phyloP scores from a whole-genome alignment of 495 filamentous ascomycete genomes.

The Penicillium antarcticum region DNA sequence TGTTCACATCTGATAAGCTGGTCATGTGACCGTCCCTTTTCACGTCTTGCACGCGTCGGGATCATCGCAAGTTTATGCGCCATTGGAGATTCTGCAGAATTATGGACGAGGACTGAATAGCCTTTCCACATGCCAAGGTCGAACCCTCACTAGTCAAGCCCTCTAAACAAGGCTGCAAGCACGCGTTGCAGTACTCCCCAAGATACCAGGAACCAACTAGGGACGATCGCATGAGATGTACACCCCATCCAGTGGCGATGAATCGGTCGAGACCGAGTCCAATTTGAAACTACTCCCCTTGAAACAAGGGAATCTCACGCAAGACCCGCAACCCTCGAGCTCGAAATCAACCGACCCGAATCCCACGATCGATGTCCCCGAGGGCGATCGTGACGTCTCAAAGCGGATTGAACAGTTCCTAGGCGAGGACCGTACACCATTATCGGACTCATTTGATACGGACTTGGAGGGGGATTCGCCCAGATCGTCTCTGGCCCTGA shows the following conservation, averaged over 20 bases:
- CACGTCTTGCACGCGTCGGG: neutral
- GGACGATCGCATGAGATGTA: neutral
- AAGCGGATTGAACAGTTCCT: slow-evolving; percentile 19
- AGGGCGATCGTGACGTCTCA: slow-evolving; percentile 13
- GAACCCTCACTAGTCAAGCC: neutral
- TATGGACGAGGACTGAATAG: slow-evolving; percentile 1
- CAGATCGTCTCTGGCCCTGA: slow-evolving; percentile 6
- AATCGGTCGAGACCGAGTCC: slow-evolving; percentile 10
- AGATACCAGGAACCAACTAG: neutral
- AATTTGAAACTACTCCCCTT: slow-evolving; percentile 18
- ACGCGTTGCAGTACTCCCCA: neutral
- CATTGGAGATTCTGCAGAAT: neutral
- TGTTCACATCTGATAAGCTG: neutral
- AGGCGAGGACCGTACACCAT: slow-evolving; percentile 3
- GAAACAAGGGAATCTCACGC: neutral
- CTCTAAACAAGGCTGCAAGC: neutral
- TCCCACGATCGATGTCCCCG: slow-evolving; percentile 1
- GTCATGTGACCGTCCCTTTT: slow-evolving; percentile 3
- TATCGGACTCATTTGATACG: slow-evolving; percentile 19
- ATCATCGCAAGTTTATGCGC: neutral
- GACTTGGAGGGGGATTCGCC: slow-evolving; percentile 18
- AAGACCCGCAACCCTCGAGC: neutral
- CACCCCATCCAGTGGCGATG: slow-evolving; percentile 14
- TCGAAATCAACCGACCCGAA: neutral
- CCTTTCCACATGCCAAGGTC: neutral